These are phyloP conservation scores for Luzula sylvatica DNA, from an alignment of 176 grass and related monocot species.

Conservation along the genomic window DNA sequence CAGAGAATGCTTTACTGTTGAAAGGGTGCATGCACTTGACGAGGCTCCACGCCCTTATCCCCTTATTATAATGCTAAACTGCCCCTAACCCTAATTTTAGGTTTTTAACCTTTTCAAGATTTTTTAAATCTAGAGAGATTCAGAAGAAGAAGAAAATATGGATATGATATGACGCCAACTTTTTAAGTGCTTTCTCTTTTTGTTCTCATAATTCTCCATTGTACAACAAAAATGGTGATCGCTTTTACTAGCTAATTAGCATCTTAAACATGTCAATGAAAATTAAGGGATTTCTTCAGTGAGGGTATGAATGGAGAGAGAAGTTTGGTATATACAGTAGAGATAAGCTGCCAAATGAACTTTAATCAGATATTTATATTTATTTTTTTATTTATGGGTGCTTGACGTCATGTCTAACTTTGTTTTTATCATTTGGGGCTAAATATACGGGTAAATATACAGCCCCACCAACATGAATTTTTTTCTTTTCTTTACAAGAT, in stretches of 20 bases:
- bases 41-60: constrained; percentile 17
- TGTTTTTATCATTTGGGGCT: too few relatives aligned
- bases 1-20: neutral
- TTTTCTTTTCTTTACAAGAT: too few relatives aligned
- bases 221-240: neutral
- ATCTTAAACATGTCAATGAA: too few relatives aligned
- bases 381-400: neutral
- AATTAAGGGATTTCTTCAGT: too few relatives aligned
- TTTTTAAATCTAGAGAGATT: neutral
- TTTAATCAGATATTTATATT: constrained; percentile 2
- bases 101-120: too few relatives aligned
- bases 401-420: neutral
- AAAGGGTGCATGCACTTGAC: constrained; percentile 20
- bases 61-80: neutral
- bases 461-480: too few relatives aligned
- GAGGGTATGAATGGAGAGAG: too few relatives aligned
- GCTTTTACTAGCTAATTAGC: too few relatives aligned
- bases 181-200: neutral
- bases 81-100: too few relatives aligned
- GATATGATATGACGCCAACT: constrained; percentile 16
- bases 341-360: constrained; percentile 6
- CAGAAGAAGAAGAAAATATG: neutral
- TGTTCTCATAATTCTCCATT: neutral
- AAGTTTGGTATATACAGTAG: neutral
- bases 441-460: too few relatives aligned